Conservation (phyloP, 768 basidiomycete genomes). For the Multifurca ochricompacta region DNA sequence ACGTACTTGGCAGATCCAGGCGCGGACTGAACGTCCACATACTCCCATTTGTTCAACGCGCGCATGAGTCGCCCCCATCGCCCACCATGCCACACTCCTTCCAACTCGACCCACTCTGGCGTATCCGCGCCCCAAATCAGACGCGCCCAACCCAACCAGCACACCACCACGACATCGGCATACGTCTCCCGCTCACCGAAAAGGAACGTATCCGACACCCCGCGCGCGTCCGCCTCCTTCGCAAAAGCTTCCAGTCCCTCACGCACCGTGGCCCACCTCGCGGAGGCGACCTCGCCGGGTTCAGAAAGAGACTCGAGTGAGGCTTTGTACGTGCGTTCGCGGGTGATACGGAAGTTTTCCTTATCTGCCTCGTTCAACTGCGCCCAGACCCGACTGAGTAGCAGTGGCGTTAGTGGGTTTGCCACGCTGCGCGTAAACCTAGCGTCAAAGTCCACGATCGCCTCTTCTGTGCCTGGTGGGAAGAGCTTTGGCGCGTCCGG, state of each 20-base stretch:
- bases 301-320: conserved; percentile 33
- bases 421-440: conserved; percentile 10
- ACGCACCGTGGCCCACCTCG: conserved; percentile 33
- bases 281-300: conserved; percentile 25
- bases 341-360: conserved; percentile 34
- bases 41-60: conserved; percentile 10
- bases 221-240: conserved; percentile 6
- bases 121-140: conserved; percentile 32
- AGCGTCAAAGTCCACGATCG: conserved; percentile 23
- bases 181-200: conserved; percentile 33
- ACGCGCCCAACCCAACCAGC: conserved; percentile 28
- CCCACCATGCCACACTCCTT: conserved; percentile 32
- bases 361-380: conserved; percentile 31
- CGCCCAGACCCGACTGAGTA: conserved; percentile 8
- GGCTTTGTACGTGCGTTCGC: conserved; percentile 29
- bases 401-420: not conserved
- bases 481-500: conserved; percentile 35
- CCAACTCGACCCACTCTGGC: conserved; percentile 36
- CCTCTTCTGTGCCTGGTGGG: conserved; percentile 21
- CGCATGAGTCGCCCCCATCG: conserved; percentile 22
- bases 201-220: conserved; percentile 22
- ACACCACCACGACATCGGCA: conserved; percentile 35
- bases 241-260: conserved; percentile 26
- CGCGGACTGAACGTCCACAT: not conserved
- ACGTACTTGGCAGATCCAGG: not conserved